These are phyloP conservation scores for Coemansia erecta DNA, from an alignment of 192 early-diverging fungal genomes.

Conservation along the genomic window DNA sequence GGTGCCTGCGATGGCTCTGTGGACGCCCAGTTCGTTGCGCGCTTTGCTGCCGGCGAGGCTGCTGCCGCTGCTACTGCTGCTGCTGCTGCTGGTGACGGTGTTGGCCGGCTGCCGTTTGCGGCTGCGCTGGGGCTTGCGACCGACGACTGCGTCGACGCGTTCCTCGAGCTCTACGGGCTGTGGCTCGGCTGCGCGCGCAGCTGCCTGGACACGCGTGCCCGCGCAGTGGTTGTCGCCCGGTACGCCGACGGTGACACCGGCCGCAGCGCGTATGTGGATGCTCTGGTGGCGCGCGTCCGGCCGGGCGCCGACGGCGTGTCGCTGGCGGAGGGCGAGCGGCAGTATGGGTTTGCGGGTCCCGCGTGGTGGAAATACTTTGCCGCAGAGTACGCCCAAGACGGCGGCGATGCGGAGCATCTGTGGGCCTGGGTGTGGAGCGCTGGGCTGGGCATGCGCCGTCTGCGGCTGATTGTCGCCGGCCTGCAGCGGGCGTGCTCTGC, in stretches of 20 bases:
- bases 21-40: slow-evolving; percentile 24
- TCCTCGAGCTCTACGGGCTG: slow-evolving; percentile 40
- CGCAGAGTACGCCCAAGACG: slow-evolving; percentile 2
- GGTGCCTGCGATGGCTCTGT: slow-evolving; percentile 3
- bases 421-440: slow-evolving; percentile 20
- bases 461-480: slow-evolving; percentile 20
- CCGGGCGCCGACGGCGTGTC: background rate
- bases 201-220: background rate
- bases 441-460: slow-evolving; percentile 6
- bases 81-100: background rate
- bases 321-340: background rate
- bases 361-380: slow-evolving; percentile 21
- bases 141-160: slow-evolving; percentile 14
- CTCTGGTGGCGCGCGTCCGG: slow-evolving; percentile 10
- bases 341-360: slow-evolving; percentile 2
- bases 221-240: slow-evolving; percentile 1
- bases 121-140: slow-evolving; percentile 17
- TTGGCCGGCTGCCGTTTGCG: slow-evolving; percentile 14
- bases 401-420: background rate
- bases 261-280: slow-evolving; percentile 7
- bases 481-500: slow-evolving; percentile 12
- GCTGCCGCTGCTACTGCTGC: background rate
- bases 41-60: slow-evolving; percentile 13
- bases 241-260: background rate
- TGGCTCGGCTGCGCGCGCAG: slow-evolving; percentile 12